Percentiles rank a stretch among this genome's conserved stretches.
phyloP scores from a whole-genome alignment of 2,329 filamentous ascomycete species.

The Graphilbum ipis-grandicollis region DNA sequence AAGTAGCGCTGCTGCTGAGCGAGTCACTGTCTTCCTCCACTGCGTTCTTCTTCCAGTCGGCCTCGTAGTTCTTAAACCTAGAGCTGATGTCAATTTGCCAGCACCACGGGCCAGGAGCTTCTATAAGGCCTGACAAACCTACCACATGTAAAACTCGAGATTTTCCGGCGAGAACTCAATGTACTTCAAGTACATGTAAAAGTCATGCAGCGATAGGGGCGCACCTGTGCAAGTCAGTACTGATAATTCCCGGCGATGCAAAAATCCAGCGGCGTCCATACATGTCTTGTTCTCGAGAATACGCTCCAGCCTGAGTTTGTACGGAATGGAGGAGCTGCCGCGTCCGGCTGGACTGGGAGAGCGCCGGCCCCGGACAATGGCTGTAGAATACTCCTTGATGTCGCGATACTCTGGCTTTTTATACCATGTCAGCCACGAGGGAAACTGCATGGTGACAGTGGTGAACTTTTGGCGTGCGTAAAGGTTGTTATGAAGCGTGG shows the following conservation, averaged over 20 bases:
- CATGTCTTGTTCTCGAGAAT: slow-evolving; percentile 31
- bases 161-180: slow-evolving; percentile 31
- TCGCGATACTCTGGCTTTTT: slow-evolving; percentile 31
- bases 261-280: slow-evolving; percentile 8
- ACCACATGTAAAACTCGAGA: slow-evolving; percentile 32
- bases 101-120: neutral
- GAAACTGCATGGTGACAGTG: slow-evolving; percentile 11
- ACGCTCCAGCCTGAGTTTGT: slow-evolving; percentile 22
- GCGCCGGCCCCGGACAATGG: slow-evolving; percentile 18
- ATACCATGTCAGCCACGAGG: slow-evolving; percentile 26
- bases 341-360: slow-evolving; percentile 19
- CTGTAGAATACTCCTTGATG: slow-evolving; percentile 24
- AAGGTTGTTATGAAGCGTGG: too few species aligned
- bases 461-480: too few species aligned
- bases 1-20: slow-evolving; percentile 11
- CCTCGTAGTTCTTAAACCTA: slow-evolving; percentile 28
- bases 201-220: slow-evolving; percentile 31
- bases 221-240: slow-evolving; percentile 15
- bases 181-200: slow-evolving; percentile 32
- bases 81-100: neutral
- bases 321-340: slow-evolving; percentile 19
- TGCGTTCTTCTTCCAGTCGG: slow-evolving; percentile 9
- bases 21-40: slow-evolving; percentile 13
- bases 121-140: neutral
- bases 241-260: neutral